Conservation (phyloP, 805 yeast species). For the Teunomyces atbi region DNA sequence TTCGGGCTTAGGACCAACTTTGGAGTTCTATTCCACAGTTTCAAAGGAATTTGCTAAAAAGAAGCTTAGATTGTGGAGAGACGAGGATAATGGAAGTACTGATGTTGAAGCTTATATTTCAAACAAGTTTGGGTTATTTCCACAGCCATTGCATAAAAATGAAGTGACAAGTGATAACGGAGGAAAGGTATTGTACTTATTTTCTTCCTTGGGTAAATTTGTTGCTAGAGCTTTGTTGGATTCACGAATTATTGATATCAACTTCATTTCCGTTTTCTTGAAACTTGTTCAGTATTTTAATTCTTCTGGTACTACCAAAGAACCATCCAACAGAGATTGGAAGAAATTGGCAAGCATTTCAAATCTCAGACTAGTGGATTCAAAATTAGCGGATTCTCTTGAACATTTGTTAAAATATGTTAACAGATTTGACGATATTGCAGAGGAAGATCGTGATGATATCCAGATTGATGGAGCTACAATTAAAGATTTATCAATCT, state of each 20-base stretch:
- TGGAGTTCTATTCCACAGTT: slow-evolving; percentile 84
- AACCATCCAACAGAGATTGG: slow-evolving; percentile 10
- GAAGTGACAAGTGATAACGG: slow-evolving; percentile 31
- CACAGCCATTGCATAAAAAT: slow-evolving; percentile 52
- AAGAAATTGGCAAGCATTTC: slow-evolving; percentile 31
- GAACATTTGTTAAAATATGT: slow-evolving; percentile 46
- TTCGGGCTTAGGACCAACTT: slow-evolving; percentile 94
- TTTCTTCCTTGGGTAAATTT: slow-evolving; percentile 73
- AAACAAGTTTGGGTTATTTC: slow-evolving; percentile 63
- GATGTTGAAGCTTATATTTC: slow-evolving; percentile 37
- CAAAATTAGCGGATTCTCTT: slow-evolving; percentile 57
- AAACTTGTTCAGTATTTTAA: slow-evolving; percentile 46
- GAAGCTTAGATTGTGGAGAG: slow-evolving; percentile 68
- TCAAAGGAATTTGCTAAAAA: slow-evolving; percentile 69
- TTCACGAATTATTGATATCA: slow-evolving; percentile 81
- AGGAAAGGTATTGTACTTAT: slow-evolving; percentile 47
- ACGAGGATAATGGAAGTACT: slow-evolving; percentile 18
- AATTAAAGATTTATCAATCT: slow-evolving; percentile 55
- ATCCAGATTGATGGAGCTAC: slow-evolving; percentile 35
- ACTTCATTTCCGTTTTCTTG: slow-evolving; percentile 71
- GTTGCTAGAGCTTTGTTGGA: slow-evolving; percentile 85
- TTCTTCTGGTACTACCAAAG: slow-evolving; percentile 9
- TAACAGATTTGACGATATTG: slow-evolving; percentile 16
- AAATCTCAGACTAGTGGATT: slow-evolving; percentile 53
- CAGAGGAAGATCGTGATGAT: slow-evolving; percentile 13